Evolutionary conservation across 306 rosid genomes (phyloP).

Genomic region (Betula pendula): DNA sequence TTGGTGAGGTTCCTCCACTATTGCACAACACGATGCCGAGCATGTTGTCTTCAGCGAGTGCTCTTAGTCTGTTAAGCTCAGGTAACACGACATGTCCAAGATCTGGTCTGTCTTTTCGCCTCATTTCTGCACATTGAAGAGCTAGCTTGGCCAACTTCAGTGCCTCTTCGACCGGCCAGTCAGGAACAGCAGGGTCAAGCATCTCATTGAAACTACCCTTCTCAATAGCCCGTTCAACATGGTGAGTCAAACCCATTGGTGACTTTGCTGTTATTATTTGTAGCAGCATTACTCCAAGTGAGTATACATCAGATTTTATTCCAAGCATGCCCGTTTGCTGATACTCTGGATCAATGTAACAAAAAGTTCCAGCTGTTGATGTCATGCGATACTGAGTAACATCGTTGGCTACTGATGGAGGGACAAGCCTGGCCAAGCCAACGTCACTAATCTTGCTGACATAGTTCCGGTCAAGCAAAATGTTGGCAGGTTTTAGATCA

Average conservation of each 20-base stretch:
- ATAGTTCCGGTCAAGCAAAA: conserved; percentile 75
- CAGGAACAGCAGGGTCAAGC: conserved; percentile 68
- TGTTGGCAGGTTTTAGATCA: conserved; percentile 82
- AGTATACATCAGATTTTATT: conserved; percentile 74
- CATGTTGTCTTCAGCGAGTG: conserved; percentile 54
- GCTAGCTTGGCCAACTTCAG: conserved; percentile 56
- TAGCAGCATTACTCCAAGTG: conserved; percentile 76
- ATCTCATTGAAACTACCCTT: conserved; percentile 56
- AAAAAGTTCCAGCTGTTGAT: conserved; percentile 89
- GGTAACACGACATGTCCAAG: conserved; percentile 69
- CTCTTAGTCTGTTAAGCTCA: conserved; percentile 63
- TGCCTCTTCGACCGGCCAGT: conserved; percentile 79
- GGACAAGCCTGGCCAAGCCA: conserved; percentile 88
- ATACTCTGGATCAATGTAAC: conserved; percentile 90
- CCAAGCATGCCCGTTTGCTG: conserved; percentile 90
- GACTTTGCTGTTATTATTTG: conserved; percentile 69
- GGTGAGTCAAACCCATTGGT: conserved; percentile 83
- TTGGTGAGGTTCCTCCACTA: conserved; percentile 6
- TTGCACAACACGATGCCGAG: conserved; percentile 27
- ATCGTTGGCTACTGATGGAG: conserved; percentile 65
- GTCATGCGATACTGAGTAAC: conserved; percentile 86
- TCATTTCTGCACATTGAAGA: conserved; percentile 74
- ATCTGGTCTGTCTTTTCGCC: conserved; percentile 81
- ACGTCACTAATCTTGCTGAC: conserved; percentile 96
- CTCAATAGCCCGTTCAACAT: conserved; percentile 59